Base-by-base conservation (phyloP, 2,329 filamentous ascomycete species). In the Hypomyces perniciosus region DNA sequence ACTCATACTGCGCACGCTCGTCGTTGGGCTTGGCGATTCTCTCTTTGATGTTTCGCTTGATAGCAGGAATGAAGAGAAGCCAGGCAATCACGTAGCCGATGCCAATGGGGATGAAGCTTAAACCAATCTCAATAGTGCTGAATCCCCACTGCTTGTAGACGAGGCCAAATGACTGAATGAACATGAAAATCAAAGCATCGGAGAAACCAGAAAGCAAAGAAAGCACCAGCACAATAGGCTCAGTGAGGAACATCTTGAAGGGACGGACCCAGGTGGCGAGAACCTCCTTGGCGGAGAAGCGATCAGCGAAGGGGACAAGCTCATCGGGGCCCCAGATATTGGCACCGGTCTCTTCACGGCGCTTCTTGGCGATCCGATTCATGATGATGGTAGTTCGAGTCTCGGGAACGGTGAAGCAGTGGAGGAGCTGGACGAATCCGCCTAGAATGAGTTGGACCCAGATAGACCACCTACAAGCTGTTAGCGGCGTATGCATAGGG, bases 391-490 rank as follows among this genome's bases (percentile, higher is more conserved):
- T 89, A 1, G 82, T 79, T 47, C 88, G 78, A 0, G 89, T 93
- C 67, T 93, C 89, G 1, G 88, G 88, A 1, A 93, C 88, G 6
- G 81, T 74, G 52, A 86, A 62, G 45, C 85, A 71, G 63, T 90
- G 86, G 4, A 87, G 61, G 4, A 79, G 13, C 62, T 91, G 87
- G 3, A 89, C 80, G 33, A 80, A 75, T 7, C 70, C 84, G 13
- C 88, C 88, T 48, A 92, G 83, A 58, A 91, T 90, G 56, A 92
- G 78, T 67, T 91, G 87, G 53, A 92, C 86, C 88, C 89, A 93
- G 64, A 92, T 90, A 49, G 77, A 81, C 85, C 85, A 72, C 38
- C 65, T 69, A 40, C 12, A 4, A 41, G 8, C 31, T 40, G 59
- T 61, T 48, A 58, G 52, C 9, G 48, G 34, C 33, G 20, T 35